phyloP scores from a whole-genome alignment of 2,329 filamentous ascomycete genomes.

The Cryphonectria parasitica region DNA sequence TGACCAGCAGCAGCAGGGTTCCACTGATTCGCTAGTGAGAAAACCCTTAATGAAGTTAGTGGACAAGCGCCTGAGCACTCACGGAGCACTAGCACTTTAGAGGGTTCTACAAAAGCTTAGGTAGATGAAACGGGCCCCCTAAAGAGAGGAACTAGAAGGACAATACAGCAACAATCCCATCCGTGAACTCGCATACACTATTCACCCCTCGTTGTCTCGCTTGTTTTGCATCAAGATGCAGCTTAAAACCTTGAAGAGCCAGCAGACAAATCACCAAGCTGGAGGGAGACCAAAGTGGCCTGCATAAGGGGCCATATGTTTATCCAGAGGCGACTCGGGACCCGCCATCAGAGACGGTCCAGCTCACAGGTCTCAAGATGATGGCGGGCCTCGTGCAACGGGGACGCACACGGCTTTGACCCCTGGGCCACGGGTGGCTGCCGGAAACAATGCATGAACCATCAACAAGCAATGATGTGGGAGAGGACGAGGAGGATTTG shows the following conservation, averaged over 20 bases:
- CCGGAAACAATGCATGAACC: not conserved
- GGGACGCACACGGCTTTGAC: not conserved
- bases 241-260: not conserved
- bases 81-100: not conserved
- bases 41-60: not conserved
- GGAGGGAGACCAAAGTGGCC: not conserved
- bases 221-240: not conserved
- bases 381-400: not conserved
- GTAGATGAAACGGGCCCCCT: not conserved
- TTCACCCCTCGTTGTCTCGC: not conserved
- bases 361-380: not conserved
- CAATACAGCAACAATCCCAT: not conserved
- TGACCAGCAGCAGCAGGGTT: not conserved
- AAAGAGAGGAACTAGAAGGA: not conserved
- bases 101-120: not conserved
- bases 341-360: not conserved
- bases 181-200: no score
- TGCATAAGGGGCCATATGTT: not conserved
- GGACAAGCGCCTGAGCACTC: not conserved
- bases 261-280: not conserved
- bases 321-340: not conserved
- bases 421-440: conserved; percentile 1
- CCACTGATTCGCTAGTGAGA: not conserved
- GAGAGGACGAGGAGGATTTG: no score
- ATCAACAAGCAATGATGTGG: no score